Conservation (phyloP, 768 basidiomycete species). For the Pulveroboletus sp. region DNA sequence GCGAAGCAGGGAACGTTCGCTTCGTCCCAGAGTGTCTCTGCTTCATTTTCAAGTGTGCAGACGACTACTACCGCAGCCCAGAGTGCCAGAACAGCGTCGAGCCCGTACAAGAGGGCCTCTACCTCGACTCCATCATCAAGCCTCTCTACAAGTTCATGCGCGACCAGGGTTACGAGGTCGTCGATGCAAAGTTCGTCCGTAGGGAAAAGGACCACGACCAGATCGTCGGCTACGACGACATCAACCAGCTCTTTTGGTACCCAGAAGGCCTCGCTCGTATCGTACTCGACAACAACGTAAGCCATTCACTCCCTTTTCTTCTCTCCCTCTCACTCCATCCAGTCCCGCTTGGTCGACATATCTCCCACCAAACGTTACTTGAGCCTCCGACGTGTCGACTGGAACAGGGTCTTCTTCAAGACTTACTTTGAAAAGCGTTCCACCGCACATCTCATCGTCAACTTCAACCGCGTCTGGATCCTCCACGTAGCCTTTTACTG, state of each 20-base stretch:
- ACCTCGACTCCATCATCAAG: conserved; percentile 87
- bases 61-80: conserved; percentile 97
- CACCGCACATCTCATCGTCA: conserved; percentile 87
- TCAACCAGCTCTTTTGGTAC: conserved; percentile 99
- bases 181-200: conserved; percentile 91
- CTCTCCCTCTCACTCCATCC: conserved; percentile 8
- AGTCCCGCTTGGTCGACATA: conserved; percentile 90
- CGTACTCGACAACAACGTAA: conserved; percentile 79
- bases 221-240: conserved; percentile 99
- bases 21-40: conserved; percentile 96
- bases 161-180: conserved; percentile 94
- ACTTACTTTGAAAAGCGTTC: conserved; percentile 98
- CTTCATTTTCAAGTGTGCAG: conserved; percentile 99
- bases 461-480: conserved; percentile 99
- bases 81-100: conserved; percentile 96
- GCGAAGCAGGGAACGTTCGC: conserved; percentile 94
- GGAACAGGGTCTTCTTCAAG: conserved; percentile 97
- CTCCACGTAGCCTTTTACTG: conserved; percentile 90
- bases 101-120: conserved; percentile 91
- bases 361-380: conserved; percentile 90
- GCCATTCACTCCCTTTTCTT: conserved; percentile 16
- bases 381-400: conserved; percentile 88
- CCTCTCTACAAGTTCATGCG: conserved; percentile 94
- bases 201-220: conserved; percentile 92
- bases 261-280: conserved; percentile 96